Evolutionary conservation across 768 basidiomycete species (phyloP), one percentile per base, ranked within the genome.

Genomic region (Lentinula guzmanii): DNA sequence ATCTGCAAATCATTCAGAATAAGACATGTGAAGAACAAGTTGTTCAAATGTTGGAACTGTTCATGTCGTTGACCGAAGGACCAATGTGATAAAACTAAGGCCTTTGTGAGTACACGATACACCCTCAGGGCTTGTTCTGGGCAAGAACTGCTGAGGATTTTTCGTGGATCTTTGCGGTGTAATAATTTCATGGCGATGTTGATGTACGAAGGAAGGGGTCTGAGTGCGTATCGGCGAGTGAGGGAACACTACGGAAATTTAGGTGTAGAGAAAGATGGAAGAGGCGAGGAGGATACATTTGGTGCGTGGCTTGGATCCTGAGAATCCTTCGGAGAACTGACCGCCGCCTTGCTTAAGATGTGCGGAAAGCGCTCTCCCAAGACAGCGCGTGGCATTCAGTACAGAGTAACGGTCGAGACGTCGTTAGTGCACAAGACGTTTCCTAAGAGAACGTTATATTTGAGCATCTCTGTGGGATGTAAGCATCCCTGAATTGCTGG

Each of bases 151-250:
- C 78, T 83, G 83, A 64, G 91, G 87, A 3, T 91, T 85, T 81
- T 98, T 96, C 68, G 94, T 98, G 53, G 97, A 98, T 74, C 82
- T 99, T 21, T 98, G 61, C 86, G 97, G 56, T 94, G 91, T 68
- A 87, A 87, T 62, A 97, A 96, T 66, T 67, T 73, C 2, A 78
- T 93, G 21, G 97, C 96, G 18, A 91, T 96, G 62, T 79, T 77
- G 18, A 90, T 99, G 89, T 98, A 98, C 69, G 93, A 98, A 71
- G 82, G 86, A 43, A 76, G 97, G 69, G 95, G 93, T 10, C 98
- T 98, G 68, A 93, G 90, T 68, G 93, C 98, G 11, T 98, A 90
- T 74, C 78, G 94, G 31, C 75, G 93, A 63, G 95, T 99, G 54
- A 82, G 86, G 63, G 93, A 94, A 72, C 98, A 95, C 76, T 95